Base-by-base conservation (phyloP, 2,329 filamentous ascomycete genomes). In the Blastomyces parvus region DNA sequence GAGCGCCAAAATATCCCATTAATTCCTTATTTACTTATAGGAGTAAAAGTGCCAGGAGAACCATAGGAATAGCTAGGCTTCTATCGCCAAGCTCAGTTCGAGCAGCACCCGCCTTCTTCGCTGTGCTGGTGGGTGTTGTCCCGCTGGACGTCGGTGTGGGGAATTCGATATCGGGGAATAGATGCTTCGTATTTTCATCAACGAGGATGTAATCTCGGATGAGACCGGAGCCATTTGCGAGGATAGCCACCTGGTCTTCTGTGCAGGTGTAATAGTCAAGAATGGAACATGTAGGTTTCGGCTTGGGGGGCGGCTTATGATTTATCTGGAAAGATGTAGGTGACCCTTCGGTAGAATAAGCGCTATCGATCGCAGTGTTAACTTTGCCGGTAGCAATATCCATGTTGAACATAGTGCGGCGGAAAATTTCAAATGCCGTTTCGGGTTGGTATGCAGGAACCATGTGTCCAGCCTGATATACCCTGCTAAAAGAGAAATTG, bases 361-460 rank as follows among this genome's bases (percentile, higher is more conserved):
- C 68, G 11, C 65, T 64, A 63, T 75, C 71, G 5, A 67, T 61
- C 72, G 78, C 0, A 9, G 76, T 80, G 7, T 74, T 73, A 0
- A 78, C 69, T 50, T 76, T 77, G 0, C 84, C 84, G 2, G 83
- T 86, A 0, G 82, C 80, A 58, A 87, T 76, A 64, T 85, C 83
- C 13, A 73, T 75, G 58, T 80, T 79, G 60, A 79, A 74, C 59
- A 83, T 76, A 0, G 78, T 77, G 6, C 83, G 81, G 25, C 78
- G 74, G 70, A 85, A 85, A 57, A 85, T 80, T 64, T 81, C 74
- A 60, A 80, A 83, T 2, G 80, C 77, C 0, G 81, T 82, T 66
- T 84, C 76, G 0, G 83, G 83, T 67, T 84, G 81, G 67, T 84
- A 84, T 0, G 79, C 77, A 17, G 80, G 80, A 1, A 83, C 78